Conservation (phyloP, 352 stramenopile species). For the Pythium aristosporum region DNA sequence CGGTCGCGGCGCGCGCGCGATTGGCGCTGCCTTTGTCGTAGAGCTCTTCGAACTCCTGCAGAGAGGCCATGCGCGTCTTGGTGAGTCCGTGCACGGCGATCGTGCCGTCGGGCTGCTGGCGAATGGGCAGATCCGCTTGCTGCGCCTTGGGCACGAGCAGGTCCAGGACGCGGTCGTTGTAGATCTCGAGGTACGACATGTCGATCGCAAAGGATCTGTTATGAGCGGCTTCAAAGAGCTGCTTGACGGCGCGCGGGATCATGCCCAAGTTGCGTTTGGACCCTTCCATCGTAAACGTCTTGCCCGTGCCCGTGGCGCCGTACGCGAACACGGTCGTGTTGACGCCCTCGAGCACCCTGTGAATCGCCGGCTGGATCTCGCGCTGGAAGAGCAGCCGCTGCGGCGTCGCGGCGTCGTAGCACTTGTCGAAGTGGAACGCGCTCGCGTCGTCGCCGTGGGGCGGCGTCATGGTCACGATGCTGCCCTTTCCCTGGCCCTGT, state of each 20-base stretch:
- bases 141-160: slow-evolving; percentile 44
- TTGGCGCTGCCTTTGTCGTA: slow-evolving; percentile 28
- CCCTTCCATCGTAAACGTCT: slow-evolving; percentile 72
- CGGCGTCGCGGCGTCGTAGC: slow-evolving; percentile 38
- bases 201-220: slow-evolving; percentile 34
- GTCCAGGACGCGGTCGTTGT: slow-evolving; percentile 87
- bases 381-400: slow-evolving; percentile 40
- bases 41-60: slow-evolving; percentile 36
- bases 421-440: slow-evolving; percentile 40
- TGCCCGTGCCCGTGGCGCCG: slow-evolving; percentile 55
- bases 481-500: slow-evolving; percentile 15
- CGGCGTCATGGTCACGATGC: slow-evolving; percentile 18
- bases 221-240: slow-evolving; percentile 39
- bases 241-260: slow-evolving; percentile 42
- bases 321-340: slow-evolving; percentile 62
- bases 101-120: slow-evolving; percentile 36
- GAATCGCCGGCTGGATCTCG: slow-evolving; percentile 41
- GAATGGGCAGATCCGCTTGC: slow-evolving; percentile 34
- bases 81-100: slow-evolving; percentile 38
- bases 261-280: slow-evolving; percentile 49
- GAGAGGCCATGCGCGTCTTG: slow-evolving; percentile 27
- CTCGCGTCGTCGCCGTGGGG: slow-evolving; percentile 3
- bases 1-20: slow-evolving; percentile 39
- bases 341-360: slow-evolving; percentile 38
- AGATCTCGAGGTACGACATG: slow-evolving; percentile 84